Conservation (phyloP, 2,329 filamentous ascomycete species). For the Hypomyces perniciosus region DNA sequence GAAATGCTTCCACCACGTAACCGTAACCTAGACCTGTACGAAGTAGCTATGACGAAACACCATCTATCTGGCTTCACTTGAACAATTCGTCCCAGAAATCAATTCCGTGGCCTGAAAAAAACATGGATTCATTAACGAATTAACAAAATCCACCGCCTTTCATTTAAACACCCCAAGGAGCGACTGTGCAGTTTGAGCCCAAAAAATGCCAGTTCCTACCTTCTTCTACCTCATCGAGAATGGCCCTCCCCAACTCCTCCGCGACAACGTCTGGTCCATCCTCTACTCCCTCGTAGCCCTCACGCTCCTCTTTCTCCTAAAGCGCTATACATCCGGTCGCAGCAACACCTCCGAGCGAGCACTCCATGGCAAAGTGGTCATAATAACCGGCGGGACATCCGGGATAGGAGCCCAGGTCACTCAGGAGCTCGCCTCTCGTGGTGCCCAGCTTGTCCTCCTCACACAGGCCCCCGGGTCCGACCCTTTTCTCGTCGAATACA, state of each 20-base stretch:
- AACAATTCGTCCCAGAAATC: no score
- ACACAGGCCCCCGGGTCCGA: constrained; percentile 77
- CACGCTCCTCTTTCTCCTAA: constrained; percentile 44
- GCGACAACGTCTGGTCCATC: constrained; percentile 38
- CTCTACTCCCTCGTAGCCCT: constrained; percentile 32
- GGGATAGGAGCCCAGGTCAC: constrained; percentile 80
- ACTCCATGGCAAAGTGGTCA: constrained; percentile 89
- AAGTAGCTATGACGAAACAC: background rate
- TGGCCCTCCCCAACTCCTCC: constrained; percentile 45
- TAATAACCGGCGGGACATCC: constrained; percentile 92
- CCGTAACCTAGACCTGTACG: background rate
- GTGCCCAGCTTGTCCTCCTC: constrained; percentile 85
- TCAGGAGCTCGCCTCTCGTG: constrained; percentile 67
- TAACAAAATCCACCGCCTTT: background rate
- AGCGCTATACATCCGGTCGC: constrained; percentile 72
- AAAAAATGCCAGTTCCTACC: constrained; percentile 48
- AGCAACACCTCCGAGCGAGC: constrained; percentile 68
- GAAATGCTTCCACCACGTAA: constrained; percentile 2
- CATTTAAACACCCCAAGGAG: background rate
- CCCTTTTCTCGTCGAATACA: constrained; percentile 85
- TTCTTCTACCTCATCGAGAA: constrained; percentile 40
- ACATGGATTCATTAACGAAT: constrained; percentile 1
- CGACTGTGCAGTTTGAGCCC: background rate
- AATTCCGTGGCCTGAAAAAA: no score
- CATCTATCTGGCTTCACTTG: no score